These are phyloP conservation scores for Aspergillus cejpii DNA, from an alignment of 2,329 filamentous ascomycete species.

Conservation along the genomic window DNA sequence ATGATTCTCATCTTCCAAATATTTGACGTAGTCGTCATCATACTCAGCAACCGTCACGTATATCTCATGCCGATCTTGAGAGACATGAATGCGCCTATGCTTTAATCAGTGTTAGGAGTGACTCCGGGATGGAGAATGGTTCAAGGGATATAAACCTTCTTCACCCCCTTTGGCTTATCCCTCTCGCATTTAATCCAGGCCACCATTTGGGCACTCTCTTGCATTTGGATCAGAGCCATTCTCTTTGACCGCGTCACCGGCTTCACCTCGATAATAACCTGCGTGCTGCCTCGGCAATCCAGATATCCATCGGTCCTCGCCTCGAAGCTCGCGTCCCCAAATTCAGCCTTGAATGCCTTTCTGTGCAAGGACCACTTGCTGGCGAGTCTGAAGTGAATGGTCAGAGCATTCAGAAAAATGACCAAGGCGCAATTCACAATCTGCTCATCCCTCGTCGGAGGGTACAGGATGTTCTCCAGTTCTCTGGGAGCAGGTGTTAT, in stretches of 20 bases:
- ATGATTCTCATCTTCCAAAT: neutral
- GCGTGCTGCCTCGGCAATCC: neutral
- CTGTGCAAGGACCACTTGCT: conserved; percentile 11
- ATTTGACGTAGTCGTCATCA: conserved; percentile 4
- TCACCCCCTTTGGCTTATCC: neutral
- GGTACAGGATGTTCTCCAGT: conserved; percentile 7
- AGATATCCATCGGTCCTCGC: conserved; percentile 18
- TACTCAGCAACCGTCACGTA: conserved; percentile 3
- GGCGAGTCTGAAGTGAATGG: conserved; percentile 5
- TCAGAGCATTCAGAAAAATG: conserved; percentile 15
- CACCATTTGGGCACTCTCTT: conserved; percentile 15
- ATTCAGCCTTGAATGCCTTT: conserved; percentile 10
- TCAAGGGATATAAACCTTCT: too few relatives aligned
- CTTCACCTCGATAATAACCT: conserved; percentile 14
- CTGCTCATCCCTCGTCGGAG: conserved; percentile 15
- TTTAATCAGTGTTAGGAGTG: too few relatives aligned
- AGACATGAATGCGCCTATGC: conserved; percentile 3
- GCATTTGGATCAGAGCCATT: conserved; percentile 9
- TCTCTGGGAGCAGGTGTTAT: conserved; percentile 7
- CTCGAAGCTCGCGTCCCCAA: conserved; percentile 9
- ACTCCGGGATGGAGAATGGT: too few relatives aligned
- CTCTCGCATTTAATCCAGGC: conserved; percentile 10
- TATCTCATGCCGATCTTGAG: conserved; percentile 5
- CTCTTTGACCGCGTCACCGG: conserved; percentile 4
- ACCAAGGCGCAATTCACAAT: conserved; percentile 17